Evolutionary conservation across 495 filamentous ascomycete genomes (phyloP).

Genomic region (Annulohypoxylon bovei): DNA sequence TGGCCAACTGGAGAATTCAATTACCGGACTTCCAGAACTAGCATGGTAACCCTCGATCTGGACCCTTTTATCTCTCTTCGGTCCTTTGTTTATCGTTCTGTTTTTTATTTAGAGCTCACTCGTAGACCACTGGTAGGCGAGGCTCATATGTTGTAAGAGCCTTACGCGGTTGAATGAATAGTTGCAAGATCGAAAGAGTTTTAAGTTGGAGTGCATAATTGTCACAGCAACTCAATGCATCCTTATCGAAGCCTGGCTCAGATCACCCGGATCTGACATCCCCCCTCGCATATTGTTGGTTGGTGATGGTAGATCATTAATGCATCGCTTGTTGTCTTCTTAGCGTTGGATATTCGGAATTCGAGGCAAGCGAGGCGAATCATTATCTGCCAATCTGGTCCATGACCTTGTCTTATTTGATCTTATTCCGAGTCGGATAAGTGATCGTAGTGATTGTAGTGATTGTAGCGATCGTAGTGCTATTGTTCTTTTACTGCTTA

Average conservation of each 20-base stretch:
- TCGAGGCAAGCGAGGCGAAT: background rate
- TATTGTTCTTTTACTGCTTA: background rate
- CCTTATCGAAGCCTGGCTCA: constrained; percentile 12
- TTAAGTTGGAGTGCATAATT: constrained; percentile 10
- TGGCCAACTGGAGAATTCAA: constrained; percentile 26
- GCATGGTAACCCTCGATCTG: constrained; percentile 26
- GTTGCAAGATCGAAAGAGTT: background rate
- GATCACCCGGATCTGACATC: constrained; percentile 24
- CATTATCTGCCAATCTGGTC: background rate
- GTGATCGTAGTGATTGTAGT: background rate
- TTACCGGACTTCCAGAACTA: constrained; percentile 11
- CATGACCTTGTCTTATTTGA: constrained; percentile 8
- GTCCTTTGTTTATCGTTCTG: constrained; percentile 17
- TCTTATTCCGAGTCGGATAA: background rate
- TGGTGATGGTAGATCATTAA: constrained; percentile 34
- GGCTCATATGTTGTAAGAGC: background rate
- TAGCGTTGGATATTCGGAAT: background rate
- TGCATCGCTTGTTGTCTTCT: constrained; percentile 25
- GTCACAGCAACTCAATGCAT: constrained; percentile 13
- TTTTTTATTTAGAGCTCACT: constrained; percentile 5
- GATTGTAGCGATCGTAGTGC: background rate
- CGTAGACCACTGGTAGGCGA: background rate
- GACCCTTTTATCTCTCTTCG: constrained; percentile 19
- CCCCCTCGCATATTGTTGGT: constrained; percentile 16
- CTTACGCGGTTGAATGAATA: background rate